phyloP scores from a whole-genome alignment of 2,329 filamentous ascomycete species.

The Fusarium sp. region DNA sequence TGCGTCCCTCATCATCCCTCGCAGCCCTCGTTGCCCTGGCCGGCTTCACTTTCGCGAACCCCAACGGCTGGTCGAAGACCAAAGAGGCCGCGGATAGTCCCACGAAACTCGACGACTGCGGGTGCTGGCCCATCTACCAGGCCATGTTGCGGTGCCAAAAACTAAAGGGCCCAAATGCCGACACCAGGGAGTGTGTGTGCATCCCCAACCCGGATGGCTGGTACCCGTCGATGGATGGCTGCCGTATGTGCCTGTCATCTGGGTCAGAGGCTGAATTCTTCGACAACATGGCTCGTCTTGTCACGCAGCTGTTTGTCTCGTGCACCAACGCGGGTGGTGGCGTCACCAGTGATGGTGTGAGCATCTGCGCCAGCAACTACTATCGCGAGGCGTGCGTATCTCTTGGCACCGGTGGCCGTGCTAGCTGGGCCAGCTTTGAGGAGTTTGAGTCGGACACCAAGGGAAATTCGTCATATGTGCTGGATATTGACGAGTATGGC shows the following conservation, averaged over 20 bases:
- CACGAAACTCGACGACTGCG: slow-evolving; percentile 38
- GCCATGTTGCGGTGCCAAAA: slow-evolving; percentile 36
- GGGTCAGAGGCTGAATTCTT: slow-evolving; percentile 30
- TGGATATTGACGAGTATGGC: slow-evolving; percentile 28
- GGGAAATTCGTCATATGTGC: slow-evolving; percentile 20
- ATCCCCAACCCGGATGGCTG: slow-evolving; percentile 36
- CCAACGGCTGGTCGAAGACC: slow-evolving; percentile 38
- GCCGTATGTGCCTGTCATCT: slow-evolving; percentile 31
- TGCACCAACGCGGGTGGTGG: slow-evolving; percentile 35
- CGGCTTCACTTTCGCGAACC: slow-evolving; percentile 19
- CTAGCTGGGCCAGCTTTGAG: slow-evolving; percentile 33
- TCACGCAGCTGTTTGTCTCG: slow-evolving; percentile 40
- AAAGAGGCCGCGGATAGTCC: slow-evolving; percentile 33
- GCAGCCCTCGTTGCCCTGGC: slow-evolving; percentile 16
- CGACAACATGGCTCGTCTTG: slow-evolving; percentile 27
- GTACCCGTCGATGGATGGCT: slow-evolving; percentile 39
- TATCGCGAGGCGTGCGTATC: slow-evolving; percentile 33
- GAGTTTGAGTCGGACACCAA: slow-evolving; percentile 2
- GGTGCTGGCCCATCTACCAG: slow-evolving; percentile 39
- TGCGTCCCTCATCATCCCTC: slow-evolving; percentile 13
- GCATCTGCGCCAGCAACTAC: slow-evolving; percentile 31
- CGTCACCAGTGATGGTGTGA: slow-evolving; percentile 30
- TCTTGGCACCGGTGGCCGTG: slow-evolving; percentile 13
- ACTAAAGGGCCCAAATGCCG: slow-evolving; percentile 23
- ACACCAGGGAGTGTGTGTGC: slow-evolving; percentile 30